Evolutionary conservation across 1,139 yeast genomes (phyloP).

Genomic region (Sugiyamaella pinicola): DNA sequence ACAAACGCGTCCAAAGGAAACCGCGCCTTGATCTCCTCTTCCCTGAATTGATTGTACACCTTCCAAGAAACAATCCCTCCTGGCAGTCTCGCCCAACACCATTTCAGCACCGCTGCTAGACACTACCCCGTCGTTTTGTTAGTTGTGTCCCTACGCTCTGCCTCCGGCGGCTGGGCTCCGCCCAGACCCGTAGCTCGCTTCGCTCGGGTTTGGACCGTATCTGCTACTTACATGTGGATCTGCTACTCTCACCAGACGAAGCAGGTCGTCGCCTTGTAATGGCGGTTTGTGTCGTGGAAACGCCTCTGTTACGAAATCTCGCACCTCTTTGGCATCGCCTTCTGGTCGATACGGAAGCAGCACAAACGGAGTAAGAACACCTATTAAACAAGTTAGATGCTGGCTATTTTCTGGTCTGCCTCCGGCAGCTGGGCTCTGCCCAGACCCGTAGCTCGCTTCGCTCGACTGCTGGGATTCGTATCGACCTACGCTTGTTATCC

Average conservation of each 20-base stretch:
- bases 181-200: constrained; percentile 12
- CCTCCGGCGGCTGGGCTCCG: no score
- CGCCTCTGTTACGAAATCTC: constrained; percentile 32
- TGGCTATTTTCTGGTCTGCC: background rate
- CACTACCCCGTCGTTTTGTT: no score
- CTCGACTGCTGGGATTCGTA: no score
- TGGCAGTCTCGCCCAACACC: constrained; percentile 81
- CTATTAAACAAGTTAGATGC: constrained; percentile 20
- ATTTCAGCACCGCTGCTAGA: constrained; percentile 70
- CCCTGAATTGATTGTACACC: constrained; percentile 69
- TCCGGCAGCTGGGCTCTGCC: no score
- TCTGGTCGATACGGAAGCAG: constrained; percentile 40
- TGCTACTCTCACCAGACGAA: constrained; percentile 35
- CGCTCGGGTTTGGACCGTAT: background rate
- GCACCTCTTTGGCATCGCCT: constrained; percentile 33
- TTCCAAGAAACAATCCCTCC: constrained; percentile 86
- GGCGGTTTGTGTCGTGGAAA: constrained; percentile 34
- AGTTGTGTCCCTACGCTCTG: no score
- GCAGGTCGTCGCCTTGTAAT: constrained; percentile 37
- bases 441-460: no score
- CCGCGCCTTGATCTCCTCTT: constrained; percentile 53
- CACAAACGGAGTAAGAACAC: constrained; percentile 40
- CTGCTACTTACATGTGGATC: constrained; percentile 32
- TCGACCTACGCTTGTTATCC: no score
- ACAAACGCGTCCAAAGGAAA: constrained; percentile 72